A percentile compares a stretch with the other conserved stretches of the same genome.
These are phyloP conservation scores for Ceriops decandra DNA, from an alignment of 345 rosid species.

Conservation along the genomic window DNA sequence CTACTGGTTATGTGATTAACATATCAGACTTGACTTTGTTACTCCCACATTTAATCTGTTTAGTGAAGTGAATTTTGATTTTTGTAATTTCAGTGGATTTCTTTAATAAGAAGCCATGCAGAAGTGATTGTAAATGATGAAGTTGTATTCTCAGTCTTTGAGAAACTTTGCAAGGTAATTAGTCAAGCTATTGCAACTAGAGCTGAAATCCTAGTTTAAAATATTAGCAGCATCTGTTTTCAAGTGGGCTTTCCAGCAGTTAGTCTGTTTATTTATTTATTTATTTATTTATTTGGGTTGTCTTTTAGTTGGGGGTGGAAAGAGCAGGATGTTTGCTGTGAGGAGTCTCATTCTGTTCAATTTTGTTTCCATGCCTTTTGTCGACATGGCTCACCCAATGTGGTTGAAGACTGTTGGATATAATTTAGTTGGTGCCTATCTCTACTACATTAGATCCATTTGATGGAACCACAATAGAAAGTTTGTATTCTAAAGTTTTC, in stretches of 20 bases:
- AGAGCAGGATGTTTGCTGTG: too few species aligned
- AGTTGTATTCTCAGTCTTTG: conserved; percentile 18
- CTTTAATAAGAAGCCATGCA: conserved; percentile 28
- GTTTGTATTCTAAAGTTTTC: neutral
- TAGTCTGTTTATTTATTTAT: too few species aligned
- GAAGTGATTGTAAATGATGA: conserved; percentile 20
- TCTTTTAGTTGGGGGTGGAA: too few species aligned
- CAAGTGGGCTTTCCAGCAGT: too few species aligned
- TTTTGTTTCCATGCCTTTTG: neutral
- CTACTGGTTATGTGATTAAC: too few species aligned
- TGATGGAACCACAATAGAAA: neutral
- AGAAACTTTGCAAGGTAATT: conserved; percentile 27
- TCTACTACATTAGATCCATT: neutral
- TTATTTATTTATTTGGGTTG: too few species aligned
- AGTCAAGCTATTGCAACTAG: neutral
- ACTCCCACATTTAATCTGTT: neutral
- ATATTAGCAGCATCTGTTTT: neutral
- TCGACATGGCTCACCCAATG: too few species aligned
- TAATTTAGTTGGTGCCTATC: neutral
- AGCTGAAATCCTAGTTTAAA: neutral
- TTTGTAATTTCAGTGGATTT: conserved; percentile 19
- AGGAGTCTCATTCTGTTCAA: neutral
- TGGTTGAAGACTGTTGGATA: too few species aligned
- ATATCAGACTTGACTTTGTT: neutral
- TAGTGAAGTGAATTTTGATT: too few species aligned